Conservation (phyloP, 202 grass and related monocot species). For the Carex arenaria region DNA sequence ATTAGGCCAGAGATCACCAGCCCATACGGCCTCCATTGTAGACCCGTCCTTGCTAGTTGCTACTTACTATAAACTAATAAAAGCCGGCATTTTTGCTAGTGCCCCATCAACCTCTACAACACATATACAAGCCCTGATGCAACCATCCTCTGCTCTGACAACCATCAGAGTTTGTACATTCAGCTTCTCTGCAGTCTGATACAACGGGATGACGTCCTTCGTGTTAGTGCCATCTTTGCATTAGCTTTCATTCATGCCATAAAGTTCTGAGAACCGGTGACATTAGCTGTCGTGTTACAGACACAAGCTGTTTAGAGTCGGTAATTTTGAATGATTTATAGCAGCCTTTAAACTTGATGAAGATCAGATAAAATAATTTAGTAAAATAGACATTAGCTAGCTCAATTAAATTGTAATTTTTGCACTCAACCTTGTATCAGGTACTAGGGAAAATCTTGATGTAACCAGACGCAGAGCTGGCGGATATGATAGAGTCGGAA, state of each 20-base stretch:
- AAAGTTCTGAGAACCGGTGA: conserved; percentile 46
- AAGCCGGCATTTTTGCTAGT: conserved; percentile 44
- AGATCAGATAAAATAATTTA: too few species aligned
- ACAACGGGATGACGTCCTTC: conserved; percentile 54
- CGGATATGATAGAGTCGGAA: conserved; percentile 22
- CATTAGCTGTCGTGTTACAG: conserved; percentile 24
- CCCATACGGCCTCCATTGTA: conserved; percentile 38
- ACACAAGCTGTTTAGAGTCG: conserved; percentile 20
- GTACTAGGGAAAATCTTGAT: too few species aligned
- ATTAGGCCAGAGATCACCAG: conserved; percentile 64
- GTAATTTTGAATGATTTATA: conserved; percentile 8
- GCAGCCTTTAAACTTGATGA: not conserved
- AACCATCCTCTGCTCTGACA: conserved; percentile 66
- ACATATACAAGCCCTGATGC: conserved; percentile 55
- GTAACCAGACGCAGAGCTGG: too few species aligned
- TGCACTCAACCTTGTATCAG: too few species aligned
- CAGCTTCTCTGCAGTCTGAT: conserved; percentile 66
- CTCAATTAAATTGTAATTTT: too few species aligned
- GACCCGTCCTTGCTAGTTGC: conserved; percentile 80
- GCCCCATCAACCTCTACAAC: conserved; percentile 49
- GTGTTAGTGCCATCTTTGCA: conserved; percentile 71
- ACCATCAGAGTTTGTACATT: conserved; percentile 72
- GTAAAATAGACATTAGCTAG: too few species aligned
- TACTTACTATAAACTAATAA: conserved; percentile 26
- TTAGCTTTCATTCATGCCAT: conserved; percentile 65